A percentile compares a stretch with the other conserved stretches of the same genome.
Conservation (phyloP, 2,329 filamentous ascomycete species). For the Aspergillus pseudotamarii region DNA sequence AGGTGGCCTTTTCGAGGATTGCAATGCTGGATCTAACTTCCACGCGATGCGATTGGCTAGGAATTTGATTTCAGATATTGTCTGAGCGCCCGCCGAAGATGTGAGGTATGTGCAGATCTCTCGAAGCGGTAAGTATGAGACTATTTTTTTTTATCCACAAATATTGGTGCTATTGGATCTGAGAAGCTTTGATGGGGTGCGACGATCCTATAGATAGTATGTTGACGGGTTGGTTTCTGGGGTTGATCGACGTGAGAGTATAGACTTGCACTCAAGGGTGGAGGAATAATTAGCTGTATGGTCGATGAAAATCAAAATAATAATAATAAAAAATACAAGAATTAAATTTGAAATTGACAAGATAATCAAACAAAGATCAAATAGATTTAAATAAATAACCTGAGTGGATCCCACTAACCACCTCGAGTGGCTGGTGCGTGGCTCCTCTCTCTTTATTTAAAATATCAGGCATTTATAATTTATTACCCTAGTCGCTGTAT, state of each 20-base stretch:
- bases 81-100: neutral
- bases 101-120: neutral
- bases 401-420: neutral
- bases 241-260: neutral
- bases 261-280: neutral
- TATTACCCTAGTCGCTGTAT: too few relatives aligned
- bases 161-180: neutral
- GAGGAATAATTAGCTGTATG: neutral
- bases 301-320: neutral
- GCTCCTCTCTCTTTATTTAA: too few relatives aligned
- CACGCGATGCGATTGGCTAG: neutral
- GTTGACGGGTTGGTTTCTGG: neutral
- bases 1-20: neutral
- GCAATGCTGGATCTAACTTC: neutral
- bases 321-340: neutral
- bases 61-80: neutral
- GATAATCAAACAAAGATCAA: neutral
- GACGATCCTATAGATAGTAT: neutral
- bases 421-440: neutral
- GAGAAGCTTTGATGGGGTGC: neutral
- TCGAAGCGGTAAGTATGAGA: neutral
- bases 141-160: neutral
- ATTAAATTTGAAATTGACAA: neutral
- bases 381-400: neutral
- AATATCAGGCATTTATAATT: too few relatives aligned